Conservation (phyloP, 106 monocot species). For the Posidonia australis region DNA sequence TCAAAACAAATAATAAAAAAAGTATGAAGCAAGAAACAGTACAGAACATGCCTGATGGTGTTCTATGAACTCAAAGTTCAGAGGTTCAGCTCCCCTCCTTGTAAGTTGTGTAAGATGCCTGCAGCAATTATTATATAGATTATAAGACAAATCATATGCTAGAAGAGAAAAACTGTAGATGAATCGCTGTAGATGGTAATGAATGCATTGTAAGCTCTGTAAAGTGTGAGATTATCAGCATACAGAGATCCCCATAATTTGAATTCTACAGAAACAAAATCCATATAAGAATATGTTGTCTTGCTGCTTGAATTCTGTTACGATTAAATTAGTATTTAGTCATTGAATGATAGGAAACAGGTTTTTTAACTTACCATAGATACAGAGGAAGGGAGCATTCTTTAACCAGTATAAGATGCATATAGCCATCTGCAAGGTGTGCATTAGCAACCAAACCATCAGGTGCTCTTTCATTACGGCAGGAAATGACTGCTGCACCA, state of each 20-base stretch:
- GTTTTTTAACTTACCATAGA: conserved; percentile 63
- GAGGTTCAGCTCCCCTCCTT: conserved; percentile 50
- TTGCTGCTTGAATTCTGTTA: too few species aligned
- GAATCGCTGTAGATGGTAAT: too few species aligned
- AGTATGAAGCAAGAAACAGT: not conserved
- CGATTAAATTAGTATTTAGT: not conserved
- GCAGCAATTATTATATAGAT: not conserved
- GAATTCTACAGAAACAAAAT: not conserved
- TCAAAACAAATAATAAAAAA: not conserved
- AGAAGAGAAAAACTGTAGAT: not conserved
- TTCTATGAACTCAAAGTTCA: conserved; percentile 68
- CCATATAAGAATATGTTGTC: not conserved
- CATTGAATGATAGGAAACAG: not conserved
- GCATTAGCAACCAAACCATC: conserved; percentile 89
- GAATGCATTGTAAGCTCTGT: too few species aligned
- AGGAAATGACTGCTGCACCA: conserved; percentile 87
- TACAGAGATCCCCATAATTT: not conserved
- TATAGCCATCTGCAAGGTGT: conserved; percentile 83
- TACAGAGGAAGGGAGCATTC: conserved; percentile 76
- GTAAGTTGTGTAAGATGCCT: conserved; percentile 88
- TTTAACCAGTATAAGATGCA: conserved; percentile 85
- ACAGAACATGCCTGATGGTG: conserved; percentile 45
- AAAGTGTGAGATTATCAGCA: not conserved
- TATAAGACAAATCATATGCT: not conserved
- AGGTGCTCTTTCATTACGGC: conserved; percentile 89